A percentile compares a stretch with the other conserved stretches of the same genome.
Evolutionary conservation across 768 basidiomycete species (phyloP).

Genomic region (Boletus pseudopeckii): DNA sequence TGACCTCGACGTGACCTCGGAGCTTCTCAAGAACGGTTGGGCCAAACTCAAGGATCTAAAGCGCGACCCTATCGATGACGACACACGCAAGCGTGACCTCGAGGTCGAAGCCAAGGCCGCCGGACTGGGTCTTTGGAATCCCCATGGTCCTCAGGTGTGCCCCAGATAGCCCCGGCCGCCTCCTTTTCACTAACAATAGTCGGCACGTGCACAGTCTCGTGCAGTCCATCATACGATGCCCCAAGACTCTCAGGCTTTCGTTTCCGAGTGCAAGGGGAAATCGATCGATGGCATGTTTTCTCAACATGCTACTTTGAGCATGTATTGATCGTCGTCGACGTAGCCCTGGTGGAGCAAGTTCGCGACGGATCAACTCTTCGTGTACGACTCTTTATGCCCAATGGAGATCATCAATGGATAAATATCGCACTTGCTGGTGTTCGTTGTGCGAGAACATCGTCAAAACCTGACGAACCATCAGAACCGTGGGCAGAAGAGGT

Average conservation of each 20-base stretch:
- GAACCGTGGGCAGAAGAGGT: constrained; percentile 92
- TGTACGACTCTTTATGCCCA: constrained; percentile 81
- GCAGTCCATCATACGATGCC: constrained; percentile 86
- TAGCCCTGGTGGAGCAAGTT: constrained; percentile 92
- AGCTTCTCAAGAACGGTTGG: constrained; percentile 90
- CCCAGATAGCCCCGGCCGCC: not conserved
- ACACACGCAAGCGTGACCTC: constrained; percentile 64
- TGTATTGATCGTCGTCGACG: constrained; percentile 5
- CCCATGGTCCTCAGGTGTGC: constrained; percentile 67
- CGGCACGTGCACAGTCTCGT: constrained; percentile 49
- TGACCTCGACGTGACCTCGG: constrained; percentile 67
- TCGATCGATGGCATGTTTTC: constrained; percentile 67
- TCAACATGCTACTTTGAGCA: not conserved
- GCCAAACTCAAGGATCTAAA: constrained; percentile 86
- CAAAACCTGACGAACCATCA: constrained; percentile 70
- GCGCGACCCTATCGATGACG: constrained; percentile 78
- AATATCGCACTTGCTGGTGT: constrained; percentile 85
- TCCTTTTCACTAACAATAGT: not conserved
- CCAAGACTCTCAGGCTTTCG: constrained; percentile 80
- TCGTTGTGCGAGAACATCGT: constrained; percentile 65
- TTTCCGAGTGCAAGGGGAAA: constrained; percentile 90
- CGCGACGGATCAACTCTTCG: constrained; percentile 90
- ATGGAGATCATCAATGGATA: constrained; percentile 85
- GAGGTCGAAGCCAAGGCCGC: constrained; percentile 73
- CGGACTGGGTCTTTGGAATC: constrained; percentile 85